Conservation (phyloP, 2,329 filamentous ascomycete genomes). For the Hypomyces rosellus region DNA sequence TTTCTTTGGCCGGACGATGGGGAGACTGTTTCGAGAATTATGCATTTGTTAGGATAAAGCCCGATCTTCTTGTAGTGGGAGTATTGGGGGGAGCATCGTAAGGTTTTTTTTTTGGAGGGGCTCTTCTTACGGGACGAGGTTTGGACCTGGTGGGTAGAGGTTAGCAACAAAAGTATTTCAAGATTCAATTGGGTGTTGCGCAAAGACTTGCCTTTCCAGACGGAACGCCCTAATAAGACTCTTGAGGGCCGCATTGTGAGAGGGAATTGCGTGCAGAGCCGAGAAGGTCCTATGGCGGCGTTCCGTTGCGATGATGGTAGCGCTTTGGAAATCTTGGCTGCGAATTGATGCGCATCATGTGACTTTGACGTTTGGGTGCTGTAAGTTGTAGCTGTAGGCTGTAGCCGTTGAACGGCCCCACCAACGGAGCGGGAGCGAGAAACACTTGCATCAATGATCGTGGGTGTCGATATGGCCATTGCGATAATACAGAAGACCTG, state of each 20-base stretch:
- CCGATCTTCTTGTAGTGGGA: conserved; percentile 2
- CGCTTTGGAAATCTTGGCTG: conserved; percentile 7
- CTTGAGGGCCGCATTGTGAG: conserved; percentile 61
- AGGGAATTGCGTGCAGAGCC: not conserved
- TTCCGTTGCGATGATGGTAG: not conserved
- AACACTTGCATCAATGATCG: not conserved
- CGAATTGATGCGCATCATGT: not conserved
- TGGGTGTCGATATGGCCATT: no score
- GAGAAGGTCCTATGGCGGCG: not conserved
- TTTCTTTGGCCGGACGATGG: conserved; percentile 54
- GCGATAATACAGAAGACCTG: no score
- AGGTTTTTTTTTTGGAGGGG: not conserved
- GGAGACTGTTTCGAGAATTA: conserved; percentile 41
- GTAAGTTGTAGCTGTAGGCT: no score
- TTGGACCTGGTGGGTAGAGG: conserved; percentile 35
- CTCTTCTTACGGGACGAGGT: conserved; percentile 46
- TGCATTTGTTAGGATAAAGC: not conserved
- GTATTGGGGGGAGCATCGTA: conserved; percentile 7
- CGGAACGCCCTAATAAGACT: conserved; percentile 64
- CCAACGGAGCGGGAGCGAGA: not conserved
- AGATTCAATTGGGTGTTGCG: not conserved
- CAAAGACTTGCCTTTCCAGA: conserved; percentile 70
- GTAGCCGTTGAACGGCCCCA: conserved; percentile 1
- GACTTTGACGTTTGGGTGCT: not conserved
- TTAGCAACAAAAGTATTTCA: conserved; percentile 15